A percentile compares a stretch with the other conserved stretches of the same genome.
These are phyloP conservation scores for Fraxinus velutina DNA, from an alignment of 305 asterid genomes.

Conservation along the genomic window DNA sequence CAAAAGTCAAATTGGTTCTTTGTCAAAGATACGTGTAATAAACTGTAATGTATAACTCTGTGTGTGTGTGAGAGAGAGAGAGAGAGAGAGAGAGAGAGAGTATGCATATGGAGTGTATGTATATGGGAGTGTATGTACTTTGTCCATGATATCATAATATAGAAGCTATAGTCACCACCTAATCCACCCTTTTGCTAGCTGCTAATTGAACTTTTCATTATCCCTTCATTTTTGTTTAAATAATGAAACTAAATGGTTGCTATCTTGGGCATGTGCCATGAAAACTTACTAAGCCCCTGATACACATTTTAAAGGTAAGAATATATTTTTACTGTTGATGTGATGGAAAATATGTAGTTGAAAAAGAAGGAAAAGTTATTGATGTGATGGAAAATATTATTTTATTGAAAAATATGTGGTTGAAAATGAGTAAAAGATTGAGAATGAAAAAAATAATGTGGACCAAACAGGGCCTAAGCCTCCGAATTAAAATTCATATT, in stretches of 20 bases:
- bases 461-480: too few relatives aligned
- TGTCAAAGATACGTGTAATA: constrained; percentile 17
- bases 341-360: too few relatives aligned
- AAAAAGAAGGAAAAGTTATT: too few relatives aligned
- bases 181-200: constrained; percentile 26
- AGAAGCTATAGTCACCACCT: constrained; percentile 35
- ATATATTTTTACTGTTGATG: too few relatives aligned
- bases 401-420: too few relatives aligned
- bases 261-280: neutral
- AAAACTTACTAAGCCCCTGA: neutral
- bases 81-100: neutral
- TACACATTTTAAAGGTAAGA: too few relatives aligned
- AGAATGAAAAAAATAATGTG: too few relatives aligned
- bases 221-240: constrained; percentile 21
- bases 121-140: neutral
- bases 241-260: constrained; percentile 7
- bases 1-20: constrained; percentile 26
- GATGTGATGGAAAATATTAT: too few relatives aligned
- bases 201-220: constrained; percentile 19
- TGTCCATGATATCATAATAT: neutral
- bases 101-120: too few relatives aligned
- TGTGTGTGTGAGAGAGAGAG: neutral
- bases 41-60: neutral
- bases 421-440: neutral
- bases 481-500: too few relatives aligned